Base-by-base conservation (phyloP, 1,284 basidiomycete species). In the Cryptococcus sp. region DNA sequence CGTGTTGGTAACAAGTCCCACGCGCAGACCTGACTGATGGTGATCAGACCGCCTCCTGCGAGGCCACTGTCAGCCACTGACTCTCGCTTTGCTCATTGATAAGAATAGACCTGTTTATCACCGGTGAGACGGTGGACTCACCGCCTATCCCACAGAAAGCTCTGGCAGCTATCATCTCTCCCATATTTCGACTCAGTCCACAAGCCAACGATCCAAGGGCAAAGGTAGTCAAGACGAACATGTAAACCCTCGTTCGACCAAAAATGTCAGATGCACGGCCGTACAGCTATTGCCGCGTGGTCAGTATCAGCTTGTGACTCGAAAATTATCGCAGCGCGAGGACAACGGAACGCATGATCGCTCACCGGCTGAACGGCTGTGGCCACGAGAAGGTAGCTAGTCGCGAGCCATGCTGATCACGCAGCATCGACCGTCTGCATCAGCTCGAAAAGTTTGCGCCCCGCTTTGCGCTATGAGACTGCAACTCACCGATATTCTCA, bases 281-380 rank as follows among this genome's bases (percentile, higher is more conserved):
- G 41, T 66, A 66, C 3, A 66, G 55, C 62, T 66, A 20, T 13
- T 26, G 1, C 7, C 20, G 8, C 10, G 6, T 37, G 10, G 47
- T 26, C 44, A 46, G 40, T n/a, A n/a, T n/a, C n/a, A n/a, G n/a
- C n/a, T n/a, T n/a, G n/a, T n/a, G n/a, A n/a, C n/a, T n/a, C n/a
- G n/a, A n/a, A 20, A 19, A 37, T 19, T 23, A 13, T 15, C 1
- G 19, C 22, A 5, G 56, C 23, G 17, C 13, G 15, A 25, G 23
- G 5, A 25, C 29, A 19, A 19, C 20, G 20, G 16, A 22, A 1
- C 41, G 23, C 38, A 23, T 20, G 19, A 45, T 23, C 13, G 38
- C 64, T 52, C 46, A 66, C 64, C 5, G 65, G 65, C 45, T 64
- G 60, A 10, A 64, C 55, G 25, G 65, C 65, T 11, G 62, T 63